phyloP scores from a whole-genome alignment of 305 asterid species.

The Caryopteris hybrid region DNA sequence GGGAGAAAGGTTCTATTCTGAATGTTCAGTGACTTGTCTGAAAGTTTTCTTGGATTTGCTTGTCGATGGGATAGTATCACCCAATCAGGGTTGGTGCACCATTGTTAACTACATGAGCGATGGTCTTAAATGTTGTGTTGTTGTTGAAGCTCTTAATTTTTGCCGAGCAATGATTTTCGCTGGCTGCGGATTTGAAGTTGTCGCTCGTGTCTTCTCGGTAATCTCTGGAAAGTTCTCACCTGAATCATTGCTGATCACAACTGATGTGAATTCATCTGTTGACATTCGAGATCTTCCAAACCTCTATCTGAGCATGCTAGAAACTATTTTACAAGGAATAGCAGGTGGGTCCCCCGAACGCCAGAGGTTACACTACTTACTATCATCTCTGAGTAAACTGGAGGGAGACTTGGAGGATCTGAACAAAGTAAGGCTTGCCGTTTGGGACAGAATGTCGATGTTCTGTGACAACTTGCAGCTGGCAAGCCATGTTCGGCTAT shows the following conservation, averaged over 20 bases:
- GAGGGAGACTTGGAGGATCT: conserved; percentile 69
- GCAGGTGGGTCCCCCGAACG: conserved; percentile 43
- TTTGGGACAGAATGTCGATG: conserved; percentile 72
- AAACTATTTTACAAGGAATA: conserved; percentile 54
- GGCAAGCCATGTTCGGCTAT: conserved; percentile 69
- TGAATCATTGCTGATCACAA: conserved; percentile 21
- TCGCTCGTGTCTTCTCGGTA: conserved; percentile 42
- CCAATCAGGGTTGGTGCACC: conserved; percentile 74
- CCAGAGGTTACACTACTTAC: conserved; percentile 40
- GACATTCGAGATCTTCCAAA: conserved; percentile 59
- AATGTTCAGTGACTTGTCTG: conserved; percentile 46
- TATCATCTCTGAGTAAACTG: conserved; percentile 76
- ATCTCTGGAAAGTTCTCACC: conserved; percentile 37
- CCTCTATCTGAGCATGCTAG: conserved; percentile 64
- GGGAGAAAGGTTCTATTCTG: conserved; percentile 45
- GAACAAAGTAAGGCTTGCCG: conserved; percentile 55
- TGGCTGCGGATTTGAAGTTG: conserved; percentile 67
- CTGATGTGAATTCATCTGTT: conserved; percentile 24
- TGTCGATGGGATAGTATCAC: conserved; percentile 44
- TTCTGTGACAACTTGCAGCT: conserved; percentile 71
- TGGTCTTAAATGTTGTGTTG: conserved; percentile 45
- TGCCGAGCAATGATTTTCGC: conserved; percentile 71
- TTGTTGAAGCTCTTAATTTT: conserved; percentile 50
- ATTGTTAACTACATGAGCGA: conserved; percentile 42
- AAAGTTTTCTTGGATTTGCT: conserved; percentile 55